Evolutionary conservation across 768 basidiomycete species (phyloP).

Genomic region (Pleurotus pulmonarius): DNA sequence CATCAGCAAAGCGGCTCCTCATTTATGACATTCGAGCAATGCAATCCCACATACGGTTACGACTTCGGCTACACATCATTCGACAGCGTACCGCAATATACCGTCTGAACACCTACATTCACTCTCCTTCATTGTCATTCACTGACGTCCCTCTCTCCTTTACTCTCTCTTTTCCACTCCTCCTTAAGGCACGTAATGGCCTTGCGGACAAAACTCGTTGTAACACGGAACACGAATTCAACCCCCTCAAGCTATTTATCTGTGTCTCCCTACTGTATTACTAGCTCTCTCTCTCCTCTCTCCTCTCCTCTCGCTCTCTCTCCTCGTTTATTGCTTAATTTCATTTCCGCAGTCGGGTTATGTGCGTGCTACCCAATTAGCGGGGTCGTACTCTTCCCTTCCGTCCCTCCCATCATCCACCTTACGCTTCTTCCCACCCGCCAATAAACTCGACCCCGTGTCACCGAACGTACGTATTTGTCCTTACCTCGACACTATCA

Average conservation of each 20-base stretch:
- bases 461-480: conserved; percentile 1
- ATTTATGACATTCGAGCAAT: conserved; percentile 5
- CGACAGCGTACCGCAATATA: conserved; percentile 8
- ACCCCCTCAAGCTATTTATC: background rate
- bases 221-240: background rate
- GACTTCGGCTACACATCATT: background rate
- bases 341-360: background rate
- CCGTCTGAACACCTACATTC: background rate
- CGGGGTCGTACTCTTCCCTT: background rate
- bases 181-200: background rate
- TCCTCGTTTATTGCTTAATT: background rate
- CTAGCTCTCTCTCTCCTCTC: background rate
- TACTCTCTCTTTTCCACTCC: background rate
- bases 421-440: background rate
- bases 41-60: background rate
- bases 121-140: conserved; percentile 1
- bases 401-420: background rate
- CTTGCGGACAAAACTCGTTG: background rate
- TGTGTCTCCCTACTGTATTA: conserved; percentile 3
- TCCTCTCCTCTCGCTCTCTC: background rate
- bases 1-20: background rate
- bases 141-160: background rate
- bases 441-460: background rate
- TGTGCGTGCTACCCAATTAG: background rate
- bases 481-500: background rate